Evolutionary conservation across 257 asterid genomes (phyloP).

Genomic region (Mentha longifolia): DNA sequence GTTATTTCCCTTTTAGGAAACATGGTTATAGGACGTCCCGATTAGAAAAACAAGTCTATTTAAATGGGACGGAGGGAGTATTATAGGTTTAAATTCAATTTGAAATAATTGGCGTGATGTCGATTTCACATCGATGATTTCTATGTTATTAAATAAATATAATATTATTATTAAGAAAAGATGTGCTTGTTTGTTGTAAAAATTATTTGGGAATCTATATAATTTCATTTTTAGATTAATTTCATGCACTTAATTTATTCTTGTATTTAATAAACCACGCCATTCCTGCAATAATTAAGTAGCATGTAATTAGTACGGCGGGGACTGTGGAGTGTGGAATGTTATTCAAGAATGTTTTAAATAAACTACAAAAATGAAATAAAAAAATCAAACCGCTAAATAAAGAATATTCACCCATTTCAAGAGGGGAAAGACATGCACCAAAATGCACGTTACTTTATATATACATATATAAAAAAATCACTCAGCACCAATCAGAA

Average conservation of each 20-base stretch:
- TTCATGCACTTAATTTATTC: neutral
- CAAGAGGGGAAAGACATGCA: neutral
- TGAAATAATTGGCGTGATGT: neutral
- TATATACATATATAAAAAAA: neutral
- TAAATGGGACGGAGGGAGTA: no score
- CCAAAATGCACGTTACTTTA: conserved; percentile 12
- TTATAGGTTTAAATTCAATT: neutral
- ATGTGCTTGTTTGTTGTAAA: neutral
- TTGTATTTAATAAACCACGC: no score
- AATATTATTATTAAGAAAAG: no score
- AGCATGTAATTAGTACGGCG: no score
- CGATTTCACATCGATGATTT: conserved; percentile 14
- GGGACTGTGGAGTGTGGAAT: no score
- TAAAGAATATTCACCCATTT: conserved; percentile 4
- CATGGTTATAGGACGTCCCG: no score
- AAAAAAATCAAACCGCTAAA: neutral
- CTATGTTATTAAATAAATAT: no score
- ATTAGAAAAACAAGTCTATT: no score
- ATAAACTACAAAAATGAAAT: neutral
- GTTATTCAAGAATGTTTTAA: conserved; percentile 4
- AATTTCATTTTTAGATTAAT: no score
- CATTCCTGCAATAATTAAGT: no score
- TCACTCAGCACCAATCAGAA: neutral
- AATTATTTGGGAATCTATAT: neutral
- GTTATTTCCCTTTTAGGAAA: no score